Evolutionary conservation across 225 moss, liverwort and hornwort species (phyloP).

Genomic region (Asterella californica): DNA sequence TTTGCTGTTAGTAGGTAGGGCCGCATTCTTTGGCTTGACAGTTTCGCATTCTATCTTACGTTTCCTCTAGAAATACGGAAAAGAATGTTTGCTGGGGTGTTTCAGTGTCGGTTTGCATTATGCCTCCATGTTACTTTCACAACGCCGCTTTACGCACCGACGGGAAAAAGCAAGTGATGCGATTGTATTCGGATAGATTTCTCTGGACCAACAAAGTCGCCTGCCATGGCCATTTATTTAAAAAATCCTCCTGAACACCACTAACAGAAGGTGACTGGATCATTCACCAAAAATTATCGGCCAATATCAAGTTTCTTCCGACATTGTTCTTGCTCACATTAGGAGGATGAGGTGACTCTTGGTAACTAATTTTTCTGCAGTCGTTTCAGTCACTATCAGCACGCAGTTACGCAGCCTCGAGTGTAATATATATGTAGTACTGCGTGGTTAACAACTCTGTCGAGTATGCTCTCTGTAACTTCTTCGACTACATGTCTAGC

Average conservation of each 20-base stretch:
- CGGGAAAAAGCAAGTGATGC: no score
- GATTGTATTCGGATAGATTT: no score
- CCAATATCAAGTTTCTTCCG: not conserved
- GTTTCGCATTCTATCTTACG: not conserved
- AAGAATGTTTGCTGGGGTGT: no score
- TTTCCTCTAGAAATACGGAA: not conserved
- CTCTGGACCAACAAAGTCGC: not conserved
- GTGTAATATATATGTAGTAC: no score
- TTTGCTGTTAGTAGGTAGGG: not conserved
- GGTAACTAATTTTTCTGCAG: not conserved
- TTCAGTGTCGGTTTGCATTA: no score
- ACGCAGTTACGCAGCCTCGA: no score
- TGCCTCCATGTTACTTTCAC: no score
- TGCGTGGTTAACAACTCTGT: no score
- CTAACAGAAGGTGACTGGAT: not conserved
- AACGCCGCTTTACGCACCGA: no score
- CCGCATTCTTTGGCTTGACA: not conserved
- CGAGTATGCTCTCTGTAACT: no score
- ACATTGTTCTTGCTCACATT: not conserved
- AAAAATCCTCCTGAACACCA: not conserved
- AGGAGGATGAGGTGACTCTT: not conserved
- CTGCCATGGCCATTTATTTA: not conserved
- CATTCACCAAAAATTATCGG: not conserved
- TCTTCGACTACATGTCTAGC: no score
- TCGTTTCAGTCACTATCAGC: no score